Conservation (phyloP, 1,284 basidiomycete genomes). For the Ceratorhiza oryzae-sativae region DNA sequence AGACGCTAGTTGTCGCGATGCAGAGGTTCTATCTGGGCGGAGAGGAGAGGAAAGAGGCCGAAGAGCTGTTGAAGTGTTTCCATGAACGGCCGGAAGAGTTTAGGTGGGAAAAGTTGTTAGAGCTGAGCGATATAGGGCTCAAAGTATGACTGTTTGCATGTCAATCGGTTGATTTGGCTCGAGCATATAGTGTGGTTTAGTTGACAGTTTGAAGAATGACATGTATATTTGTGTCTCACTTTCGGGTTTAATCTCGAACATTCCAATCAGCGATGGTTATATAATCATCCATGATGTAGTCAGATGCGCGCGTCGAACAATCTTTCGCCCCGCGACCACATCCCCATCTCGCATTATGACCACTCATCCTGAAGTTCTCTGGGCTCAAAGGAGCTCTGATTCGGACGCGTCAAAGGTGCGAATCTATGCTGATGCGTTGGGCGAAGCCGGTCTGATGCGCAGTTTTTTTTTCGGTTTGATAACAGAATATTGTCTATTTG, state of each 20-base stretch:
- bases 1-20: slow-evolving; percentile 75
- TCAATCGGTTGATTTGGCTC: not conserved
- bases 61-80: slow-evolving; percentile 66
- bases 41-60: slow-evolving; percentile 53
- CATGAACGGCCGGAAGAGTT: slow-evolving; percentile 77
- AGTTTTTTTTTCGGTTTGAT: slow-evolving; percentile 10
- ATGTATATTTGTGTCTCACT: not conserved
- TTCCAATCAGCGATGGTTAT: slow-evolving; percentile 37
- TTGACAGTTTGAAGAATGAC: not conserved
- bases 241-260: slow-evolving; percentile 35
- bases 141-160: not conserved
- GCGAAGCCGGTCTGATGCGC: not conserved
- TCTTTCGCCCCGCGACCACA: slow-evolving; percentile 8
- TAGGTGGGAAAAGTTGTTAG: slow-evolving; percentile 70
- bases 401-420: slow-evolving; percentile 71
- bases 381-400: slow-evolving; percentile 87
- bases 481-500: slow-evolving; percentile 81
- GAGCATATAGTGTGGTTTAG: not conserved
- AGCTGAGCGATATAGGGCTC: slow-evolving; percentile 41
- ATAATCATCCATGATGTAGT: slow-evolving; percentile 29
- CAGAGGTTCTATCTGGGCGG: slow-evolving; percentile 85
- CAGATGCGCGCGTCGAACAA: slow-evolving; percentile 14
- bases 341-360: slow-evolving; percentile 2
- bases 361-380: slow-evolving; percentile 83
- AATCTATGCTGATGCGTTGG: not conserved